phyloP scores from a whole-genome alignment of 495 filamentous ascomycete species.

The Penicilliopsis zonata region DNA sequence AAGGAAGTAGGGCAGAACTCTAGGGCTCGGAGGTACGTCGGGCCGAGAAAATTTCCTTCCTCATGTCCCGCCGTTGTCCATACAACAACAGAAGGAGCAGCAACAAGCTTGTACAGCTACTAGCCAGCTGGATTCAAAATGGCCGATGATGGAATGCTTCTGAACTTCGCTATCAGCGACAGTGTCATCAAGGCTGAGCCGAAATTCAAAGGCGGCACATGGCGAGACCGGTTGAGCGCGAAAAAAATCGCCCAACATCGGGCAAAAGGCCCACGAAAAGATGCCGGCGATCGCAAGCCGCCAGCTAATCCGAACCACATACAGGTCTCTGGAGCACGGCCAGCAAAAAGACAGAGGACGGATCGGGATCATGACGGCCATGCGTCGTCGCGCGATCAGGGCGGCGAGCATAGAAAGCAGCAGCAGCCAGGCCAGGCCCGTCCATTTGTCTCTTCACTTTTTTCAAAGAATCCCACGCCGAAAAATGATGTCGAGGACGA shows the following conservation, averaged over 20 bases:
- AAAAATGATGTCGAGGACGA: slow-evolving; percentile 40
- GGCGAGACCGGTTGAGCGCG: slow-evolving; percentile 76
- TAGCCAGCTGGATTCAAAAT: too few relatives aligned
- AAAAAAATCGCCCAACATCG: slow-evolving; percentile 55
- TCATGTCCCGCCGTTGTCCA: too few relatives aligned
- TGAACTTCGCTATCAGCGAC: slow-evolving; percentile 77
- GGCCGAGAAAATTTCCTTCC: slow-evolving; percentile 26
- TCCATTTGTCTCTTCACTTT: slow-evolving; percentile 78
- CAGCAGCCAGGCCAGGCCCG: slow-evolving; percentile 21
- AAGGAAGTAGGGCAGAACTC: slow-evolving; percentile 24
- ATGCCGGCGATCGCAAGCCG: slow-evolving; percentile 1
- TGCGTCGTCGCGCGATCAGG: slow-evolving; percentile 3
- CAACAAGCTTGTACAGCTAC: not conserved
- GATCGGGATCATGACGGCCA: slow-evolving; percentile 10
- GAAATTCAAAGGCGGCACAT: slow-evolving; percentile 77
- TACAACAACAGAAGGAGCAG: too few relatives aligned
- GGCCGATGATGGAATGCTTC: slow-evolving; percentile 90
- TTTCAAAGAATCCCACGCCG: slow-evolving; percentile 71
- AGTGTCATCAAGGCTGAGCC: slow-evolving; percentile 44
- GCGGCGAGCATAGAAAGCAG: slow-evolving; percentile 10
- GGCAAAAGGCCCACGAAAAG: slow-evolving; percentile 15
- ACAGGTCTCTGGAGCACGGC: slow-evolving; percentile 16
- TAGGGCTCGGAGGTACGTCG: slow-evolving; percentile 17
- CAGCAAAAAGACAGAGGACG: slow-evolving; percentile 28
- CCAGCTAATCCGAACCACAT: slow-evolving; percentile 30